Base-by-base conservation (phyloP, 331 rosid genomes). In the Arachis monticola region DNA sequence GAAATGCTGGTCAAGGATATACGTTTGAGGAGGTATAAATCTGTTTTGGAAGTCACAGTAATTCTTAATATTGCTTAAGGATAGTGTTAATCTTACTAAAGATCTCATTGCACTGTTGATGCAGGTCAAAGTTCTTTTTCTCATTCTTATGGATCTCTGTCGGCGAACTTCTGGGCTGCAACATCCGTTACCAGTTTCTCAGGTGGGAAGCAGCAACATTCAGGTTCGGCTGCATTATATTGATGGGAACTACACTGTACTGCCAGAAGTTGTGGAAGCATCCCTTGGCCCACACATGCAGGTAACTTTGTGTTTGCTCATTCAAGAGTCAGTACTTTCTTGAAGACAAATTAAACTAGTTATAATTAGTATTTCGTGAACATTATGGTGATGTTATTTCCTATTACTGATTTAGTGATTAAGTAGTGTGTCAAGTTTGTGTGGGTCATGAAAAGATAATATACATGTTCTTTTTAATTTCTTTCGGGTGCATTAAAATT, bases 1-100 rank as follows among this genome's bases (percentile, higher is more conserved):
- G 98, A 79, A 93, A 93, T 85, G 97, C 96, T 69, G 98, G 97
- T 67, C 98, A 88, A 85, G 97, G 98, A 83, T 93, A 92, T 79
- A 91, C 89, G 40, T 88, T 82, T 80, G 99, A 94, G 62, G 99
- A 94, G 95, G 99, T 92, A 84, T 59, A 47, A 80, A 68, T 41
- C 31, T 41, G 70, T 58, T 35, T 44, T 10, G 57, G 7, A 61
- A 64, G 41, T 58, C 10, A 17, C 70, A 41, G 2, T 69, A 44
- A 40, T 35, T 74, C 22, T 32, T 75, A 59, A 48, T 72, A 74
- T 64, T 73, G 30, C 58, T 80, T 68, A 14, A 40, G n/a, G 46
- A 12, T 22, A 35, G 10, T 13, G 40, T 73, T 80, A n/a, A 62
- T 69, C 70, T 61, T 74, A 77, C 69, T 42, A 72, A 31, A 22